phyloP scores from a whole-genome alignment of 2,329 filamentous ascomycete species.

The Leptosphaerulina australis region DNA sequence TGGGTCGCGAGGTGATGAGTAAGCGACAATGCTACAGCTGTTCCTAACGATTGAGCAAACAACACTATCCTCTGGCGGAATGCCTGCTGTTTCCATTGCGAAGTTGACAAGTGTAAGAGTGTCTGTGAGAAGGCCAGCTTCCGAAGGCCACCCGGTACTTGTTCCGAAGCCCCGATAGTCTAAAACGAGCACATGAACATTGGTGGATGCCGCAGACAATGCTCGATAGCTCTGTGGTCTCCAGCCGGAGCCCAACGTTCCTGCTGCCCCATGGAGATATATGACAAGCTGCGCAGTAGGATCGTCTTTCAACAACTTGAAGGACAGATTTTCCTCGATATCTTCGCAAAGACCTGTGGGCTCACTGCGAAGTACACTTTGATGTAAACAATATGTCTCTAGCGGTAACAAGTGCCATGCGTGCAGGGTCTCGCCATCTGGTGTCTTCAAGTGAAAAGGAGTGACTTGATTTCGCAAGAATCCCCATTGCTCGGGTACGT shows the following conservation, averaged over 20 bases:
- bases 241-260: constrained; percentile 62
- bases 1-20: constrained; percentile 53
- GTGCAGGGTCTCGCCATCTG: constrained; percentile 52
- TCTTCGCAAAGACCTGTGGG: constrained; percentile 57
- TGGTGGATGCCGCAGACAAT: constrained; percentile 57
- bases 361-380: constrained; percentile 51
- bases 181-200: constrained; percentile 64
- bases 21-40: constrained; percentile 57
- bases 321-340: constrained; percentile 63
- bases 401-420: constrained; percentile 60
- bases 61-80: constrained; percentile 64
- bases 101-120: constrained; percentile 61
- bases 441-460: constrained; percentile 54
- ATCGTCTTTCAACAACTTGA: constrained; percentile 67
- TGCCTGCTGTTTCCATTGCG: constrained; percentile 58
- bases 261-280: constrained; percentile 64
- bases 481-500: constrained; percentile 56
- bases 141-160: constrained; percentile 61
- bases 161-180: constrained; percentile 68
- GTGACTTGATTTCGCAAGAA: constrained; percentile 59
- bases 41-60: constrained; percentile 65
- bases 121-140: constrained; percentile 61
- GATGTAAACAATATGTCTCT: constrained; percentile 53
- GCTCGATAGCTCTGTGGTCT: constrained; percentile 63
- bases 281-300: constrained; percentile 68